Evolutionary conservation across 345 rosid species (phyloP).

Genomic region (Corymbia maculata): DNA sequence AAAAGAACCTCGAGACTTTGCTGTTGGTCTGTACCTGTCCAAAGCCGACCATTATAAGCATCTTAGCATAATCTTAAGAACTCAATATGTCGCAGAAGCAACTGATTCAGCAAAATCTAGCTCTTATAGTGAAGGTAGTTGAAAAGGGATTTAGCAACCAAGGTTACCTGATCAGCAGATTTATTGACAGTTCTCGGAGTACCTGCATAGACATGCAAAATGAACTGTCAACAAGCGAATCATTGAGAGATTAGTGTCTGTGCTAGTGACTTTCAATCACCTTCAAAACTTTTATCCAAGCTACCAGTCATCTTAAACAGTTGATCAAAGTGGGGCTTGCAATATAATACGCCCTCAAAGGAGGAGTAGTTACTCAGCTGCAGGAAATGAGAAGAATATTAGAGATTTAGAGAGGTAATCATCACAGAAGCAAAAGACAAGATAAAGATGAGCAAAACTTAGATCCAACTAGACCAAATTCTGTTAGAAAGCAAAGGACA

Average conservation of each 20-base stretch:
- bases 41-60: neutral
- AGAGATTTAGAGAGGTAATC: neutral
- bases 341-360: conserved; percentile 66
- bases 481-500: neutral
- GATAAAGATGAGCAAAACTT: neutral
- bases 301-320: conserved; percentile 70
- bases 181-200: conserved; percentile 42
- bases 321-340: conserved; percentile 83
- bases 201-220: conserved; percentile 20
- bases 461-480: neutral
- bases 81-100: neutral
- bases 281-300: conserved; percentile 72
- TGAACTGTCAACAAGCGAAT: neutral
- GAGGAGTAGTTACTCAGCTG: conserved; percentile 61
- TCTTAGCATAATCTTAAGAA: neutral
- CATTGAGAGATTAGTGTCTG: neutral
- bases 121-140: neutral
- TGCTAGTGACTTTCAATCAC: conserved; percentile 7
- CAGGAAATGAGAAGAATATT: neutral
- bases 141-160: neutral
- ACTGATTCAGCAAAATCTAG: neutral
- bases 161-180: conserved; percentile 47
- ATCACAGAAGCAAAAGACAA: neutral
- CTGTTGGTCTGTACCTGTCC: conserved; percentile 35
- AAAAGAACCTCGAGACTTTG: conserved; percentile 56